These are phyloP conservation scores for Quercus rubra DNA, from an alignment of 306 rosid species.

Conservation along the genomic window DNA sequence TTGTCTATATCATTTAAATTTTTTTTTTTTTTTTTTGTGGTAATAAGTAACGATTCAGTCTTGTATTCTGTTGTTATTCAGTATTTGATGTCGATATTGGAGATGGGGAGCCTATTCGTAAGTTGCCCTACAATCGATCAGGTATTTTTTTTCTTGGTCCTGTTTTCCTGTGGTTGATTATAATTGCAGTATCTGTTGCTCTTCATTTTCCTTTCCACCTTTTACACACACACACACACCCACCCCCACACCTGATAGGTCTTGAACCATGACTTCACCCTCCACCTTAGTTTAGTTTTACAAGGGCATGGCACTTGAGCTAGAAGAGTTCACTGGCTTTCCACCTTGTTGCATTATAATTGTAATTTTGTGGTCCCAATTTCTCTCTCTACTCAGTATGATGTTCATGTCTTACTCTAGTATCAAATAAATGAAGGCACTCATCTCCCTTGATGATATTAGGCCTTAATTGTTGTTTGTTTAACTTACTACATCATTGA, in stretches of 20 bases:
- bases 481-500: background rate
- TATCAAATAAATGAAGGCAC: slow-evolving; percentile 13
- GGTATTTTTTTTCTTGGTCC: slow-evolving; percentile 43
- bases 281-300: too few relatives aligned
- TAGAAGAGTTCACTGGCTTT: slow-evolving; percentile 4
- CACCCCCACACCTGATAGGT: too few relatives aligned
- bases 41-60: background rate
- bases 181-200: slow-evolving; percentile 1
- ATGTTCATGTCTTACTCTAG: slow-evolving; percentile 10
- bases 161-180: background rate
- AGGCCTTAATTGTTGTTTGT: slow-evolving; percentile 8
- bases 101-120: slow-evolving; percentile 90
- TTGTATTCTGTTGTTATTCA: slow-evolving; percentile 30
- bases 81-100: slow-evolving; percentile 97
- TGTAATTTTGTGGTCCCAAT: slow-evolving; percentile 5
- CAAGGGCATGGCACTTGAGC: background rate
- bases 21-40: too few relatives aligned
- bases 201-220: background rate
- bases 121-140: slow-evolving; percentile 86
- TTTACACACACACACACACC: too few relatives aligned
- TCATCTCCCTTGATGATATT: background rate
- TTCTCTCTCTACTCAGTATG: slow-evolving; percentile 8
- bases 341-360: slow-evolving; percentile 7
- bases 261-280: too few relatives aligned
- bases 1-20: background rate